These are phyloP conservation scores for Dittrichia graveolens DNA, from an alignment of 129 eudicot genomes.

Conservation along the genomic window DNA sequence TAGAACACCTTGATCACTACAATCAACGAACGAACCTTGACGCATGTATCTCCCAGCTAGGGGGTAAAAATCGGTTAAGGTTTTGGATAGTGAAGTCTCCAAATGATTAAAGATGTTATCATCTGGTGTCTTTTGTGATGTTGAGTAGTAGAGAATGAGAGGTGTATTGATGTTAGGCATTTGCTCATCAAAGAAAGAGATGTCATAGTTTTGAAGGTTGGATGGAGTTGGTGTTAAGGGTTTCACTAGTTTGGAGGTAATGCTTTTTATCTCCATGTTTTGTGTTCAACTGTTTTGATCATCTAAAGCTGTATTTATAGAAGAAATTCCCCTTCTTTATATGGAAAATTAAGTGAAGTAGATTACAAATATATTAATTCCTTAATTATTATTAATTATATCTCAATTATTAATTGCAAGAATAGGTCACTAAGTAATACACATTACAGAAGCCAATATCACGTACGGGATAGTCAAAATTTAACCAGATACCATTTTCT, in stretches of 20 bases:
- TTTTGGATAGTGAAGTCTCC: background rate
- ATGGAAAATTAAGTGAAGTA: too few species aligned
- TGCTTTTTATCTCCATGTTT: background rate
- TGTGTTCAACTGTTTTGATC: background rate
- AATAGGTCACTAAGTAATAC: too few species aligned
- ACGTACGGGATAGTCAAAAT: too few species aligned
- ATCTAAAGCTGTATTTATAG: background rate
- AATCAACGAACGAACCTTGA: slow-evolving; percentile 1
- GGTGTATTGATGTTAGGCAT: slow-evolving; percentile 12
- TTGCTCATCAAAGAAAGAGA: slow-evolving; percentile 33
- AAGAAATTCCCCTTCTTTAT: too few species aligned
- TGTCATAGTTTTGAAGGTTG: slow-evolving; percentile 21
- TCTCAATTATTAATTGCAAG: too few species aligned
- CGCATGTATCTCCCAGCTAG: slow-evolving; percentile 31
- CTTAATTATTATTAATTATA: too few species aligned
- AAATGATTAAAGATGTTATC: background rate
- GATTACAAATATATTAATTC: too few species aligned
- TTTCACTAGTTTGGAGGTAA: slow-evolving; percentile 24
- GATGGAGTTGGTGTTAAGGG: slow-evolving; percentile 36
- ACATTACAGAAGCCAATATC: too few species aligned
- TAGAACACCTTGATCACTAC: background rate
- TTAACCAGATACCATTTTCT: too few species aligned
- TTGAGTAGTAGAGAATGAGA: slow-evolving; percentile 29
- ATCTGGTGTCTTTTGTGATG: background rate
- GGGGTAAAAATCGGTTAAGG: slow-evolving; percentile 28